phyloP scores from a whole-genome alignment of 768 basidiomycete genomes.

The Baorangia bicolor region DNA sequence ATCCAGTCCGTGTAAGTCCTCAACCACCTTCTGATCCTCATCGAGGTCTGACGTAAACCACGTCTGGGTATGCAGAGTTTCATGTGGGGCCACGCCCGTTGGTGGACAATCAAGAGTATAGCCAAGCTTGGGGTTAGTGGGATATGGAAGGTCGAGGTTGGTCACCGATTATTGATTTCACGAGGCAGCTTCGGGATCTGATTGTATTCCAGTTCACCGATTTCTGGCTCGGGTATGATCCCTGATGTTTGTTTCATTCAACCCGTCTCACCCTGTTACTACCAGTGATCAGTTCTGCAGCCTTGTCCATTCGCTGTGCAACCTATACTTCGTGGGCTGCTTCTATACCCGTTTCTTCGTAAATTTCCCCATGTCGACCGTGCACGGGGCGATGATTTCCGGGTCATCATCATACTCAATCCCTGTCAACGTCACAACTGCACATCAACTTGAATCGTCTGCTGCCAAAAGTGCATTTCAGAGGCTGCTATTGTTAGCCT shows the following conservation, averaged over 20 bases:
- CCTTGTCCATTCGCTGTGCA: slow-evolving; percentile 68
- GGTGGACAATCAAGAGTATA: slow-evolving; percentile 72
- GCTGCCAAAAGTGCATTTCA: not conserved
- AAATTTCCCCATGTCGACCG: not conserved
- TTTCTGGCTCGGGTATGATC: slow-evolving; percentile 81
- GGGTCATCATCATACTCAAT: not conserved
- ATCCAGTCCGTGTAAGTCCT: slow-evolving; percentile 66
- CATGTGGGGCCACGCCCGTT: slow-evolving; percentile 42
- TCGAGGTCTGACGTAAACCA: not conserved
- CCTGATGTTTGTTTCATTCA: not conserved
- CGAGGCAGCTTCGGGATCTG: not conserved
- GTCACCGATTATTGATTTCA: not conserved
- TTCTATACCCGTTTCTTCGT: slow-evolving; percentile 46
- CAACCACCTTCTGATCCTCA: not conserved
- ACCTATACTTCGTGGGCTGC: slow-evolving; percentile 72
- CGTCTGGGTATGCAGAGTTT: slow-evolving; percentile 49
- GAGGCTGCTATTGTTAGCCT: slow-evolving; percentile 2
- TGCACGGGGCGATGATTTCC: not conserved
- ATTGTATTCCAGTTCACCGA: slow-evolving; percentile 58
- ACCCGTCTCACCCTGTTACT: not conserved
- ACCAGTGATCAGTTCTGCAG: slow-evolving; percentile 79
- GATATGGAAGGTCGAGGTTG: slow-evolving; percentile 69
- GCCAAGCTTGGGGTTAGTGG: slow-evolving; percentile 70
- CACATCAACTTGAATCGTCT: not conserved
- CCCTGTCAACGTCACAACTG: not conserved